These are phyloP conservation scores for Hippophae tibetana DNA, from an alignment of 306 rosid genomes.

Conservation along the genomic window DNA sequence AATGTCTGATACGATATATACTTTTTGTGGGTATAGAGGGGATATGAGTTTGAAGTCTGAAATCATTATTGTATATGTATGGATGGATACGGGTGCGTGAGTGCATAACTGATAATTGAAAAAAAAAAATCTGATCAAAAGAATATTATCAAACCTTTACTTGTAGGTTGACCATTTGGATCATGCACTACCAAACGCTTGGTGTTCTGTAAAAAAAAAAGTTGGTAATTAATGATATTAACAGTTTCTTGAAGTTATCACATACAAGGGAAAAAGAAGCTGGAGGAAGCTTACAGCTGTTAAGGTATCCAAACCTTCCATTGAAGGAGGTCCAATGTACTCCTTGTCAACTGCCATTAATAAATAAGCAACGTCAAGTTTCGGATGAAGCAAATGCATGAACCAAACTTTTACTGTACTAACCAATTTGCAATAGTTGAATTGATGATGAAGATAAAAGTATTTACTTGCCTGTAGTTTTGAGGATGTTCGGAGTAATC, in stretches of 20 bases:
- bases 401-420: neutral
- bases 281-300: constrained; percentile 34
- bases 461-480: constrained; percentile 44
- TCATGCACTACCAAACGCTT: constrained; percentile 23
- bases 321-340: constrained; percentile 52
- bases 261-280: neutral
- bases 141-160: constrained; percentile 42
- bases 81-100: constrained; percentile 33
- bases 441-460: too few relatives aligned
- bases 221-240: constrained; percentile 7
- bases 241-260: constrained; percentile 7
- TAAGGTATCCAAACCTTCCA: constrained; percentile 68
- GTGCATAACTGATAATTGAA: constrained; percentile 21
- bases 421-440: neutral
- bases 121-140: constrained; percentile 7
- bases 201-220: constrained; percentile 32
- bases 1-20: too few relatives aligned
- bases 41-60: too few relatives aligned
- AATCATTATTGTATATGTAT: neutral
- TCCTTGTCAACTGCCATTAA: constrained; percentile 47
- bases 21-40: too few relatives aligned
- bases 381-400: neutral
- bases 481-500: constrained; percentile 44
- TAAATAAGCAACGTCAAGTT: neutral
- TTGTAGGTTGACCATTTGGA: constrained; percentile 19